phyloP scores from a whole-genome alignment of 768 basidiomycete species.

The Leccinum barrowsii region DNA sequence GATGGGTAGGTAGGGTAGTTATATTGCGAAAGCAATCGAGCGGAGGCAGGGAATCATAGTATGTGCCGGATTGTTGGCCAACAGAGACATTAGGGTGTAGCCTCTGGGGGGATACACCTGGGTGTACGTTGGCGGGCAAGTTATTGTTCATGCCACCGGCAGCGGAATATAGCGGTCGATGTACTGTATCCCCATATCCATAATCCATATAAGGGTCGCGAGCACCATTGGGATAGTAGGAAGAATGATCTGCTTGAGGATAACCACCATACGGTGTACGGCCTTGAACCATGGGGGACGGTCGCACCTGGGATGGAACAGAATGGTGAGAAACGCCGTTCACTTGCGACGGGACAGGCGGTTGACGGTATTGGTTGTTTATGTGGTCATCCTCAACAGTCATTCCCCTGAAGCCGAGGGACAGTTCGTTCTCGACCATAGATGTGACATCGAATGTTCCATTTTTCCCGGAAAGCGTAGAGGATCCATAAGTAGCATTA shows the following conservation, averaged over 20 bases:
- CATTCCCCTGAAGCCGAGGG: constrained; percentile 59
- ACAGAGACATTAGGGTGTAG: constrained; percentile 41
- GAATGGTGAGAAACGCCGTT: constrained; percentile 30
- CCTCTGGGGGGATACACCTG: constrained; percentile 39
- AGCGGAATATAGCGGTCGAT: constrained; percentile 45
- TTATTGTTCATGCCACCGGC: constrained; percentile 44
- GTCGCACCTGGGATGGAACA: constrained; percentile 38
- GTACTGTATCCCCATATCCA: constrained; percentile 51
- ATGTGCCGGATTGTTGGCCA: constrained; percentile 50
- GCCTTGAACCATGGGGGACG: constrained; percentile 42
- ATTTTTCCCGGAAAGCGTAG: constrained; percentile 30
- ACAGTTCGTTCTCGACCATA: constrained; percentile 50
- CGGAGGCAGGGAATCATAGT: constrained; percentile 54
- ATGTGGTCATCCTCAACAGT: constrained; percentile 52
- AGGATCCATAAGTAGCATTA: constrained; percentile 33
- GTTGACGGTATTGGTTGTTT: constrained; percentile 39
- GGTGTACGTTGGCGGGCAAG: constrained; percentile 47
- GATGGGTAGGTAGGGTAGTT: constrained; percentile 50
- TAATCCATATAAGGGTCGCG: constrained; percentile 54
- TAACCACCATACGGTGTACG: constrained; percentile 48
- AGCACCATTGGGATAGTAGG: constrained; percentile 53
- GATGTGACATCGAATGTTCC: constrained; percentile 38
- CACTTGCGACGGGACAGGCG: constrained; percentile 25
- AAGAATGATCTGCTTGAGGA: constrained; percentile 54
- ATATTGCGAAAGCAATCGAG: constrained; percentile 54